Conservation (phyloP, 1,284 basidiomycete species). For the Cerrena zonata region DNA sequence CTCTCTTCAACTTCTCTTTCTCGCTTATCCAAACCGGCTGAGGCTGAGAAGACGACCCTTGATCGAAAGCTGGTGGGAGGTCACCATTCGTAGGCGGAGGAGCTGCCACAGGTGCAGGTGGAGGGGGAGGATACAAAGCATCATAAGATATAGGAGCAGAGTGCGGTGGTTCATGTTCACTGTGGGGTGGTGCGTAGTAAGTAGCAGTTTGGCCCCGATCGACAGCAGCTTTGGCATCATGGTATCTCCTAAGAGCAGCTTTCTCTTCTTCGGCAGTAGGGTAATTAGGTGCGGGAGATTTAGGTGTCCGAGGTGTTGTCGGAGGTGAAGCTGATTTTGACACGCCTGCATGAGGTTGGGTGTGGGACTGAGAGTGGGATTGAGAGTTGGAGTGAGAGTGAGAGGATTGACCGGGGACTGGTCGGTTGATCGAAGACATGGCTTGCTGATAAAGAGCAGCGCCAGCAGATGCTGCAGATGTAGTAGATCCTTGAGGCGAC, state of each 20-base stretch:
- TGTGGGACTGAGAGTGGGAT: constrained; percentile 4
- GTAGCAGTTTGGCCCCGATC: constrained; percentile 42
- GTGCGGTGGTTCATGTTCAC: constrained; percentile 5
- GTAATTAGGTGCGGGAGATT: constrained; percentile 12
- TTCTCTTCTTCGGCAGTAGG: constrained; percentile 53
- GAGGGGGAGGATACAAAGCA: constrained; percentile 41
- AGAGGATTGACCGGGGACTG: too few species aligned
- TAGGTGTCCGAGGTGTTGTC: not conserved
- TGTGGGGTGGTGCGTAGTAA: constrained; percentile 12
- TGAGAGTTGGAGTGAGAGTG: too few species aligned
- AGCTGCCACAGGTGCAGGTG: constrained; percentile 12
- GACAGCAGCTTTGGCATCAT: constrained; percentile 67
- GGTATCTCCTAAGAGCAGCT: constrained; percentile 58
- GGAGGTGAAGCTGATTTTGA: not conserved
- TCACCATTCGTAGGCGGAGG: constrained; percentile 18
- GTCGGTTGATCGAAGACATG: constrained; percentile 34
- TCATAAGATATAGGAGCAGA: constrained; percentile 47
- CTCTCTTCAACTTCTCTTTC: constrained; percentile 34
- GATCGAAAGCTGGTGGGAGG: constrained; percentile 21
- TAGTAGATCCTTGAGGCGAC: constrained; percentile 9
- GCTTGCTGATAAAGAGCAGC: constrained; percentile 41
- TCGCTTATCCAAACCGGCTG: constrained; percentile 19
- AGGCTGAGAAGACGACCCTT: constrained; percentile 9
- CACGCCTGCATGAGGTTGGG: constrained; percentile 4
- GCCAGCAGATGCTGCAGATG: too few species aligned